Conservation (phyloP, 768 basidiomycete genomes). For the Suillus subaureus region DNA sequence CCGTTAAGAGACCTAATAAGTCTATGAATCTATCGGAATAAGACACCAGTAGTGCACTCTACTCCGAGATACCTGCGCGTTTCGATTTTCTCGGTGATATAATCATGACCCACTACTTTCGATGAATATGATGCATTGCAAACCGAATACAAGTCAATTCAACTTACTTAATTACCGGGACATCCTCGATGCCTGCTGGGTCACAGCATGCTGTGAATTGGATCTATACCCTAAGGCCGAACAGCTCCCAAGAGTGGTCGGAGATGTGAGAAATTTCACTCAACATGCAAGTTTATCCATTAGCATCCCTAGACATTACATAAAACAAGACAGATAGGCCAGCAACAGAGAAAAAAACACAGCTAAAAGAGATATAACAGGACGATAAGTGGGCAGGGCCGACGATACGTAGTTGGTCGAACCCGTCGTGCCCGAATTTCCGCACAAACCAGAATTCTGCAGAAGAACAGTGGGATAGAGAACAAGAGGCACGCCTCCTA, state of each 20-base stretch:
- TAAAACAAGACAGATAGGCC: constrained; percentile 6
- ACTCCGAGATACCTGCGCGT: not conserved
- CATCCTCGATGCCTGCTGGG: not conserved
- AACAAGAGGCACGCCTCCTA: constrained; percentile 62
- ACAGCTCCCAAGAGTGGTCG: not conserved
- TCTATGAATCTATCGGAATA: not conserved
- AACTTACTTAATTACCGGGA: not conserved
- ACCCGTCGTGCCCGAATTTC: constrained; percentile 11
- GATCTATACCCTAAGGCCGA: not conserved
- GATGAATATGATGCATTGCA: not conserved
- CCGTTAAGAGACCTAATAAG: not conserved
- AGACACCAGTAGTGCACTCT: not conserved
- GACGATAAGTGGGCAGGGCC: not conserved
- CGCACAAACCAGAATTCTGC: constrained; percentile 42
- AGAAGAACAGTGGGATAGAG: constrained; percentile 46
- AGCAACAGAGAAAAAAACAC: constrained; percentile 12
- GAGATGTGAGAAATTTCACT: not conserved
- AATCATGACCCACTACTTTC: not conserved
- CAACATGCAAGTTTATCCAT: not conserved
- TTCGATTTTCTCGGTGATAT: not conserved
- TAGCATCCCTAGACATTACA: constrained; percentile 1
- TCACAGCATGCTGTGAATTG: not conserved
- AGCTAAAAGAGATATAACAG: not conserved
- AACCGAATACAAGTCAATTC: not conserved
- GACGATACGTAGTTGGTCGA: constrained; percentile 13